Evolutionary conservation across 2,329 filamentous ascomycete species (phyloP).

Genomic region (Aspergillus ibericus): DNA sequence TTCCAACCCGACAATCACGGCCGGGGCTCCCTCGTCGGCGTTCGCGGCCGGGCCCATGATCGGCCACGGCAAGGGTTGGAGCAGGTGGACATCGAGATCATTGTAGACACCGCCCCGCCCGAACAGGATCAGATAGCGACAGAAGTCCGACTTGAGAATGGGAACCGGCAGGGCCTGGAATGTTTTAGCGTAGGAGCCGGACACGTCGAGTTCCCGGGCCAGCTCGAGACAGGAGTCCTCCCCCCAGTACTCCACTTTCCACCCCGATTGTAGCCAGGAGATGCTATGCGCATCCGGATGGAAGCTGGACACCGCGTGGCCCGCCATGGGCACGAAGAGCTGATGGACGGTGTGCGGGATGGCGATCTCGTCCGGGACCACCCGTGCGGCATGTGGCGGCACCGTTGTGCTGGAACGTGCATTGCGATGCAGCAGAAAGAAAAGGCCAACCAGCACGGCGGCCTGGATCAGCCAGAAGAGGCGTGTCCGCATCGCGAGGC

Average conservation of each 20-base stretch:
- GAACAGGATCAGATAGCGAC: conserved; percentile 8
- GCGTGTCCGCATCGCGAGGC: neutral
- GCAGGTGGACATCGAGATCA: conserved; percentile 3
- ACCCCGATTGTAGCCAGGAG: conserved; percentile 9
- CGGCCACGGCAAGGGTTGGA: conserved; percentile 1
- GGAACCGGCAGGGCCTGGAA: neutral
- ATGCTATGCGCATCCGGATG: neutral
- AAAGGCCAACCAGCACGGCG: neutral
- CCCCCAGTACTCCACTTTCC: conserved; percentile 9
- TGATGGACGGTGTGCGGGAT: conserved; percentile 4
- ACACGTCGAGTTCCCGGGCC: neutral
- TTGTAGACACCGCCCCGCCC: conserved; percentile 4
- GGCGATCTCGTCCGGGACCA: neutral
- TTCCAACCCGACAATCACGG: conserved; percentile 5
- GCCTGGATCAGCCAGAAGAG: neutral
- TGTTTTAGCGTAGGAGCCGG: neutral
- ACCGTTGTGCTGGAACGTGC: neutral
- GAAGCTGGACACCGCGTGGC: neutral
- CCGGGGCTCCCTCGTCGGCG: neutral
- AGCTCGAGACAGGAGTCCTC: conserved; percentile 2
- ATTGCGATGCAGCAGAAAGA: neutral
- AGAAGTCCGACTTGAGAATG: conserved; percentile 5
- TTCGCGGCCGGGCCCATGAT: neutral
- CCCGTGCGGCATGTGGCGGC: neutral
- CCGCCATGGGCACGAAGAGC: conserved; percentile 2